A percentile compares a stretch with the other conserved stretches of the same genome.
These are phyloP conservation scores for Wickerhamiella vanderwaltii DNA, from an alignment of 805 yeast genomes.

Conservation along the genomic window DNA sequence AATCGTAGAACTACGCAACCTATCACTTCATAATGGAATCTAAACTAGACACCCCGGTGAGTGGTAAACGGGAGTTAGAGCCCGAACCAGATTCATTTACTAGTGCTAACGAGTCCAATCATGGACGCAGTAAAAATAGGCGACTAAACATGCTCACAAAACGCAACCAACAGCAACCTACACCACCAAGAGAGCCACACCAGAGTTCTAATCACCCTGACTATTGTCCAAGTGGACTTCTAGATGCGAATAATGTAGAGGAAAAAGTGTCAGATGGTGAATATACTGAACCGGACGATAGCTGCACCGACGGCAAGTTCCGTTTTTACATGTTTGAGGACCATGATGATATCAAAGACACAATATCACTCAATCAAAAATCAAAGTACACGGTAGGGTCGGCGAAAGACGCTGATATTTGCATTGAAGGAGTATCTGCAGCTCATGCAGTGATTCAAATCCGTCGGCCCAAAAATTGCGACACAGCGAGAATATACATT, in stretches of 20 bases:
- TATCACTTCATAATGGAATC: too few species aligned
- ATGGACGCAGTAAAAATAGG: not conserved
- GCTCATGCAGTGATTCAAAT: conserved; percentile 39
- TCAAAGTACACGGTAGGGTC: conserved; percentile 11
- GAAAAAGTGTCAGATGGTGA: not conserved
- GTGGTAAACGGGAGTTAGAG: not conserved
- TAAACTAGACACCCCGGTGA: not conserved
- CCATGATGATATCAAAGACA: conserved; percentile 13
- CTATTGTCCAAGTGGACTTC: conserved; percentile 6
- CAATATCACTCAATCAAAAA: conserved; percentile 6
- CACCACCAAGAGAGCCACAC: not conserved
- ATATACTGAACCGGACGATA: conserved; percentile 2
- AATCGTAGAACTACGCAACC: not conserved
- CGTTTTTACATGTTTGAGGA: conserved; percentile 13
- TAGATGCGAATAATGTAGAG: not conserved
- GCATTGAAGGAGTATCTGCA: conserved; percentile 5
- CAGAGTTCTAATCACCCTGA: not conserved
- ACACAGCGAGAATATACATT: conserved; percentile 26
- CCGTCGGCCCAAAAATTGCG: conserved; percentile 17
- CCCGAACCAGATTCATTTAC: not conserved
- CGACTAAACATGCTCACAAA: conserved; percentile 3
- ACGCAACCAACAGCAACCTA: not conserved
- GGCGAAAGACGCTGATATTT: conserved; percentile 3
- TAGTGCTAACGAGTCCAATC: not conserved
- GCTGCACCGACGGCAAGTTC: not conserved